phyloP scores from a whole-genome alignment of 192 early-diverging fungal genomes.

The Tieghemiomyces parasiticus region DNA sequence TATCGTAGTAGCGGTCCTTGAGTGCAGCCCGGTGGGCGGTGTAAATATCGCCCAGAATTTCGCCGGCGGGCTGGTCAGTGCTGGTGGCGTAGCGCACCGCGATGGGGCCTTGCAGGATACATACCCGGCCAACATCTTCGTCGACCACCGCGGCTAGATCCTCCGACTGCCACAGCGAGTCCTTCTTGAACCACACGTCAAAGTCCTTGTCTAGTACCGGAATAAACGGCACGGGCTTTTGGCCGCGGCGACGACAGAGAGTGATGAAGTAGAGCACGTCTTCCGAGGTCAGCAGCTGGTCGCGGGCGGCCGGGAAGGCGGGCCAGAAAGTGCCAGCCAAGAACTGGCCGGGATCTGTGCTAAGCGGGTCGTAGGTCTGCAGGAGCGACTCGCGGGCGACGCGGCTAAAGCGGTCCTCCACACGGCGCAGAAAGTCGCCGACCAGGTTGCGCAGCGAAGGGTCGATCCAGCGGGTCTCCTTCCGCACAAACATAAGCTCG shows the following conservation, averaged over 20 bases:
- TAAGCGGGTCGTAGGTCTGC: conserved; percentile 41
- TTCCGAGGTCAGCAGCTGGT: conserved; percentile 66
- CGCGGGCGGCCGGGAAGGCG: conserved; percentile 45
- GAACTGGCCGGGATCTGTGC: conserved; percentile 49
- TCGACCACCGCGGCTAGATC: conserved; percentile 68
- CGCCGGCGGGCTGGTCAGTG: conserved; percentile 75
- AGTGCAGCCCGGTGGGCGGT: conserved; percentile 57
- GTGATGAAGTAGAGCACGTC: conserved; percentile 73
- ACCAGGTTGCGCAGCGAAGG: conserved; percentile 46
- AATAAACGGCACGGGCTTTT: conserved; percentile 85
- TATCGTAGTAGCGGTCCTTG: conserved; percentile 51
- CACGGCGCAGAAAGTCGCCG: conserved; percentile 64
- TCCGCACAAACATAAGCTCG: conserved; percentile 59
- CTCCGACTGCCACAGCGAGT: conserved; percentile 81
- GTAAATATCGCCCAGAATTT: conserved; percentile 77
- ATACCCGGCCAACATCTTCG: conserved; percentile 67
- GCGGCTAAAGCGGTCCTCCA: conserved; percentile 76
- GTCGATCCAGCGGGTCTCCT: conserved; percentile 70
- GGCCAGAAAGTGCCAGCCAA: conserved; percentile 44
- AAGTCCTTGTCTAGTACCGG: conserved; percentile 77
- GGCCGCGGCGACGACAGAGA: conserved; percentile 53
- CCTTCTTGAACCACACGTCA: conserved; percentile 80
- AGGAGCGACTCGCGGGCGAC: conserved; percentile 39
- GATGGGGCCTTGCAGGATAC: conserved; percentile 81
- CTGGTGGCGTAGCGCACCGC: conserved; percentile 55